These are phyloP conservation scores for Haplosporangium sp. DNA, from an alignment of 371 early-diverging fungal species.

Conservation along the genomic window DNA sequence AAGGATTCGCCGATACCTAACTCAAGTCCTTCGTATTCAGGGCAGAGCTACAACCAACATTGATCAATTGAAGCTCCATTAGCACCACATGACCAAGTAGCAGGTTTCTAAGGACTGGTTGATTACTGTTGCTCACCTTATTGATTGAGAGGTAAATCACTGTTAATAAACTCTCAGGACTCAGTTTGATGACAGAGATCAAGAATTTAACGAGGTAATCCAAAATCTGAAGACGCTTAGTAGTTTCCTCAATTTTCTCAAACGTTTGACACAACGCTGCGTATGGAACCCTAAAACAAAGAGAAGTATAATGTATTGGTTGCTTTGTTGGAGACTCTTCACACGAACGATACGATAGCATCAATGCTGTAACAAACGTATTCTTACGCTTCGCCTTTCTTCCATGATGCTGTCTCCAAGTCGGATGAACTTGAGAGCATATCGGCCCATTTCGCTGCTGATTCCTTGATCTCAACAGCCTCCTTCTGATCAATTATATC, in stretches of 20 bases:
- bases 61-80: neutral
- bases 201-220: conserved; percentile 86
- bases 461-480: conserved; percentile 49
- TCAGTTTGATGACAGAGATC: conserved; percentile 73
- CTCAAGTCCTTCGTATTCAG: conserved; percentile 97
- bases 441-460: conserved; percentile 57
- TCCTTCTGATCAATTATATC: conserved; percentile 47
- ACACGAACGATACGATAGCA: too few relatives aligned
- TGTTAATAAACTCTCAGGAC: conserved; percentile 79
- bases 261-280: conserved; percentile 89
- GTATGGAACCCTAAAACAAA: conserved; percentile 77
- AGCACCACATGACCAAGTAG: neutral
- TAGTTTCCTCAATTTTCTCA: conserved; percentile 80
- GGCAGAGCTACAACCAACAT: conserved; percentile 74
- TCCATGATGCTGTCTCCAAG: conserved; percentile 57
- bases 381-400: conserved; percentile 62
- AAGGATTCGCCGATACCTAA: conserved; percentile 96
- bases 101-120: neutral
- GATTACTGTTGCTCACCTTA: conserved; percentile 64
- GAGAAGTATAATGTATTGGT: neutral
- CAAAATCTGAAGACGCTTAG: conserved; percentile 84
- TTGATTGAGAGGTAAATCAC: conserved; percentile 94
- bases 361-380: neutral
- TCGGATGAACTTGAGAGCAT: conserved; percentile 50
- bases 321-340: too few relatives aligned